A percentile compares a stretch with the other conserved stretches of the same genome.
Conservation (phyloP, 495 filamentous ascomycete species). For the Podospora pseudocomata region DNA sequence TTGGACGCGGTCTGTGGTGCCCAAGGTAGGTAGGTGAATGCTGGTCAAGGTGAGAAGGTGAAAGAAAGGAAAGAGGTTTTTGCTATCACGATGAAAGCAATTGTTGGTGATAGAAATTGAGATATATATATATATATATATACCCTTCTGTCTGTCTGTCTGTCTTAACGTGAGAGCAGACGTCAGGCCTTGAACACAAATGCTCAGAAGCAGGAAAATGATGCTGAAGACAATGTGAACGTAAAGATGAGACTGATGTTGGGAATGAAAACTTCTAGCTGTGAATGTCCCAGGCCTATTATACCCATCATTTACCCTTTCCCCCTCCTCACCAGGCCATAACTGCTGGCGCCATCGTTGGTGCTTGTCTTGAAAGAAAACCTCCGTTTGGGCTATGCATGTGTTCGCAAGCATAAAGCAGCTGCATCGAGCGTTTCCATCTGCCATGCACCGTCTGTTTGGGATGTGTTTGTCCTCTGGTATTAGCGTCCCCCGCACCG, state of each 20-base stretch:
- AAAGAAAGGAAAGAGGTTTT: no score
- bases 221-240: background rate
- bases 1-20: no score
- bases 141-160: no score
- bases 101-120: no score
- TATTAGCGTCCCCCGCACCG: background rate
- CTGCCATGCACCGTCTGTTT: background rate
- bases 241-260: no score
- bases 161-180: no score
- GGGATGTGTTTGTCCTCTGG: background rate
- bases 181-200: background rate
- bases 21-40: no score
- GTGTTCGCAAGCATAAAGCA: no score
- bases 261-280: background rate
- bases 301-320: background rate
- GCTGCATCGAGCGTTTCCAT: background rate
- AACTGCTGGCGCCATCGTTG: background rate
- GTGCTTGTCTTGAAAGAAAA: background rate
- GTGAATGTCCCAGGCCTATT: background rate
- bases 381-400: no score
- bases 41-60: no score
- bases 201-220: constrained; percentile 6
- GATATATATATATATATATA: no score
- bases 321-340: background rate
- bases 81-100: no score